Conservation (phyloP, 2,329 filamentous ascomycete genomes). For the Phaeophleospora eucalypticola region DNA sequence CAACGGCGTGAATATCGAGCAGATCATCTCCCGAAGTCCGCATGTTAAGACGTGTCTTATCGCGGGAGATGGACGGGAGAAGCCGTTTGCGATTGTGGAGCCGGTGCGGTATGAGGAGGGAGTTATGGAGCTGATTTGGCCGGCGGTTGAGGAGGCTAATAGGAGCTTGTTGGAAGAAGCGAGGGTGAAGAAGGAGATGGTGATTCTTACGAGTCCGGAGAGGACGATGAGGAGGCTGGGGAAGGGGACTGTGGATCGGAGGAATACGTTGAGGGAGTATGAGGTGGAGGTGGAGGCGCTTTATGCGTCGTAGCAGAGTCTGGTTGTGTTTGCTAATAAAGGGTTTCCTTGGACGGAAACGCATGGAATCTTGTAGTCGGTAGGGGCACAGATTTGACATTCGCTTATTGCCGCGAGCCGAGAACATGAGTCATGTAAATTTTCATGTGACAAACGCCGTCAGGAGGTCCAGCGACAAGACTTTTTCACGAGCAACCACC, state of each 20-base stretch:
- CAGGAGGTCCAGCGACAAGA: too few species aligned
- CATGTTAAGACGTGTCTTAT: constrained; percentile 10
- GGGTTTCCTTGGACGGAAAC: too few species aligned
- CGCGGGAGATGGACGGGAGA: constrained; percentile 6
- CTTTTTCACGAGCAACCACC: too few species aligned
- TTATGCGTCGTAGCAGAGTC: too few species aligned
- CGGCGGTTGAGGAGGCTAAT: constrained; percentile 12
- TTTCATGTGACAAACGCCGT: too few species aligned
- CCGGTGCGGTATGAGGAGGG: background rate
- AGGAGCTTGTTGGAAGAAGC: constrained; percentile 12
- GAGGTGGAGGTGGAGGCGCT: constrained; percentile 7
- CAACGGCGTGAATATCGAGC: constrained; percentile 17
- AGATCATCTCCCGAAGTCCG: constrained; percentile 7
- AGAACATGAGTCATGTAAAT: too few species aligned
- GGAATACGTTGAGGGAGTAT: constrained; percentile 13
- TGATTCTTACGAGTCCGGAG: constrained; percentile 10
- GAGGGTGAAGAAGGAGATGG: constrained; percentile 8
- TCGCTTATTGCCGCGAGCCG: too few species aligned
- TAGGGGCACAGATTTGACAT: too few species aligned
- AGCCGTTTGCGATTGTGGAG: constrained; percentile 15
- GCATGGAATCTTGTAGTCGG: too few species aligned
- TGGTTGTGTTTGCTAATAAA: too few species aligned
- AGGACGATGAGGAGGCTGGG: constrained; percentile 10
- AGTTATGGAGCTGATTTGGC: constrained; percentile 9
- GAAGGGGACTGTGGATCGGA: constrained; percentile 13